Percentiles rank a stretch among this genome's conserved stretches.
Conservation (phyloP, 805 yeast species). For the Candida krabiensis region DNA sequence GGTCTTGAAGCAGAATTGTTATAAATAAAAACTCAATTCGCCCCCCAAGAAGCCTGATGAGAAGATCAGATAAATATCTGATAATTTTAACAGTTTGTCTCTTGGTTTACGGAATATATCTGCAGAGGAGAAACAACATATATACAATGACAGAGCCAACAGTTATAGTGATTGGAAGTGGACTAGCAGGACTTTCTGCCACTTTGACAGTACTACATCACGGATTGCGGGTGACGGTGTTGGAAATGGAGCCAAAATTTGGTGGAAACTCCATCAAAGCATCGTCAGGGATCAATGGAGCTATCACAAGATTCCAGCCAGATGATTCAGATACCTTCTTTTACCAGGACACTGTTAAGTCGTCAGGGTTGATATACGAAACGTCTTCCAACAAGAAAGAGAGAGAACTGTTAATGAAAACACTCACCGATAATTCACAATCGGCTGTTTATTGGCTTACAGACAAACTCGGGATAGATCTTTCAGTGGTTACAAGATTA, state of each 20-base stretch:
- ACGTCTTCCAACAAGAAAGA: slow-evolving; percentile 41
- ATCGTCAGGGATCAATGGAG: slow-evolving; percentile 73
- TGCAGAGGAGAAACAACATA: too few relatives aligned
- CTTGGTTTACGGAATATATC: too few relatives aligned
- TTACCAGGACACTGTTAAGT: slow-evolving; percentile 62
- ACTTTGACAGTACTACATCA: slow-evolving; percentile 15
- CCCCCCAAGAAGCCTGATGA: too few relatives aligned
- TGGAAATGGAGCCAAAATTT: slow-evolving; percentile 60
- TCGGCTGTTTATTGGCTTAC: slow-evolving; percentile 76
- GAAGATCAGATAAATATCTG: too few relatives aligned
- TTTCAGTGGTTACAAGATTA: slow-evolving; percentile 67
- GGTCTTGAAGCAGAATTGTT: too few relatives aligned
- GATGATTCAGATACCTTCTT: slow-evolving; percentile 59
- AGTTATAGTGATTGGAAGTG: slow-evolving; percentile 54
- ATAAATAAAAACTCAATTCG: too few relatives aligned
- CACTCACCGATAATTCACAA: slow-evolving; percentile 59
- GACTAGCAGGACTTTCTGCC: slow-evolving; percentile 54
- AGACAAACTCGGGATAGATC: slow-evolving; percentile 54
- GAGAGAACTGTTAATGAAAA: slow-evolving; percentile 55
- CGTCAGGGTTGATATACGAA: slow-evolving; percentile 47
- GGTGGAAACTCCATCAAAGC: slow-evolving; percentile 71
- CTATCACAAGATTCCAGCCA: slow-evolving; percentile 61
- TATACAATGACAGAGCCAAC: neutral
- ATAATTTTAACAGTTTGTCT: too few relatives aligned
- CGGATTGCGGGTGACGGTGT: slow-evolving; percentile 52